phyloP scores from a whole-genome alignment of 495 filamentous ascomycete genomes.

The Penicillium mononematosum region DNA sequence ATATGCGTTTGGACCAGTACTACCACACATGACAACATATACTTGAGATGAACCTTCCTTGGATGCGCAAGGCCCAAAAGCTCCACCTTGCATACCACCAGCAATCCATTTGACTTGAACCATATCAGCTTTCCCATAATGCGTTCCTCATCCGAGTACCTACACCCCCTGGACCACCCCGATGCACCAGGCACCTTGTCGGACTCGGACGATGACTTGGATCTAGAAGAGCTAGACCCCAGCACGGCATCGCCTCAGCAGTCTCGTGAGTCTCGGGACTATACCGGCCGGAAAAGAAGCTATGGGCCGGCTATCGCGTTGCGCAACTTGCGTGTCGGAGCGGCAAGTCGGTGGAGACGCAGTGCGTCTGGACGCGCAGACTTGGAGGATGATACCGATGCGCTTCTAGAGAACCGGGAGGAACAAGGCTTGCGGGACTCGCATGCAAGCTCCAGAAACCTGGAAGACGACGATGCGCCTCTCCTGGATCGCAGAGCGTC shows the following conservation, averaged over 20 bases:
- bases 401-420: constrained; percentile 52
- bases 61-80: constrained; percentile 11
- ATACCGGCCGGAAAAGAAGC: constrained; percentile 40
- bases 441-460: constrained; percentile 53
- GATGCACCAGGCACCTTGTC: constrained; percentile 35
- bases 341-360: constrained; percentile 59
- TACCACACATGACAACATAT: constrained; percentile 16
- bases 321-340: constrained; percentile 66
- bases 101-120: constrained; percentile 10
- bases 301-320: constrained; percentile 64
- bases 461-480: constrained; percentile 62
- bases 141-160: constrained; percentile 44
- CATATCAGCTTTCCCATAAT: constrained; percentile 21
- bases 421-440: constrained; percentile 40
- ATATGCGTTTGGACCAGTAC: constrained; percentile 19
- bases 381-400: constrained; percentile 55
- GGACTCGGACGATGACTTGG: constrained; percentile 57
- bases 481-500: constrained; percentile 51
- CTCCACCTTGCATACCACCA: constrained; percentile 9
- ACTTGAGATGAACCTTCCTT: constrained; percentile 26
- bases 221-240: constrained; percentile 72
- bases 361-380: constrained; percentile 45
- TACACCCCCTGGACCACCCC: constrained; percentile 33
- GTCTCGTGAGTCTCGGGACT: constrained; percentile 42
- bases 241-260: constrained; percentile 39